These are phyloP conservation scores for Hypoxylon crocopeplum DNA, from an alignment of 495 filamentous ascomycete genomes.

Conservation along the genomic window DNA sequence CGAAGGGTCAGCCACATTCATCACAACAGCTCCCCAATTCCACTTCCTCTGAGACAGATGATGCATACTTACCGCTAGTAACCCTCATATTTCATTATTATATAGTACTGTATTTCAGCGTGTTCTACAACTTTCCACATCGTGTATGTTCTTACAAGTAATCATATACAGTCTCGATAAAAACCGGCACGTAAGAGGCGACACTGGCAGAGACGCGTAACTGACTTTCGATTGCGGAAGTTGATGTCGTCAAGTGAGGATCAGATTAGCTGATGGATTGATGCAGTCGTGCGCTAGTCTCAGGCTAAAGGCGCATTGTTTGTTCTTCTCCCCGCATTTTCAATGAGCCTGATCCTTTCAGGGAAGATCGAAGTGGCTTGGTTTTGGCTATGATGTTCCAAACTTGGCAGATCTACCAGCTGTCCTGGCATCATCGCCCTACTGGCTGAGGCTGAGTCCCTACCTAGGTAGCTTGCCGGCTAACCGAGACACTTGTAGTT, in stretches of 20 bases:
- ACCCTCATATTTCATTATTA: too few relatives aligned
- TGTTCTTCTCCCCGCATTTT: conserved; percentile 17
- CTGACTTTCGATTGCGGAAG: background rate
- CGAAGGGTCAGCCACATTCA: conserved; percentile 18
- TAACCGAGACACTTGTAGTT: conserved; percentile 4
- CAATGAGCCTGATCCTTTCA: background rate
- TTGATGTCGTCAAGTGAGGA: conserved; percentile 15
- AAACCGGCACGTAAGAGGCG: too few relatives aligned
- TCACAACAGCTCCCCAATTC: conserved; percentile 1
- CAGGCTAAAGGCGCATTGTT: background rate
- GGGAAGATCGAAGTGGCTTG: conserved; percentile 19
- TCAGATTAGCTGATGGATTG: conserved; percentile 15
- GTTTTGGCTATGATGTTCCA: background rate
- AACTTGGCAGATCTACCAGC: background rate
- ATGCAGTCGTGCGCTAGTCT: background rate
- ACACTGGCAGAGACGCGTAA: background rate
- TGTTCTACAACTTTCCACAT: too few relatives aligned
- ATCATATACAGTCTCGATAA: too few relatives aligned
- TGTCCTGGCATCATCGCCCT: background rate
- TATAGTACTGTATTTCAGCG: too few relatives aligned
- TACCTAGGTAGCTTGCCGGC: background rate
- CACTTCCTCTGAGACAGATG: conserved; percentile 10
- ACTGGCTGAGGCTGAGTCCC: conserved; percentile 17
- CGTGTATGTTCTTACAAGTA: too few relatives aligned
- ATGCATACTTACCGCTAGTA: too few relatives aligned